These are phyloP conservation scores for Penicillium waksmanii DNA, from an alignment of 495 filamentous ascomycete species.

Conservation along the genomic window DNA sequence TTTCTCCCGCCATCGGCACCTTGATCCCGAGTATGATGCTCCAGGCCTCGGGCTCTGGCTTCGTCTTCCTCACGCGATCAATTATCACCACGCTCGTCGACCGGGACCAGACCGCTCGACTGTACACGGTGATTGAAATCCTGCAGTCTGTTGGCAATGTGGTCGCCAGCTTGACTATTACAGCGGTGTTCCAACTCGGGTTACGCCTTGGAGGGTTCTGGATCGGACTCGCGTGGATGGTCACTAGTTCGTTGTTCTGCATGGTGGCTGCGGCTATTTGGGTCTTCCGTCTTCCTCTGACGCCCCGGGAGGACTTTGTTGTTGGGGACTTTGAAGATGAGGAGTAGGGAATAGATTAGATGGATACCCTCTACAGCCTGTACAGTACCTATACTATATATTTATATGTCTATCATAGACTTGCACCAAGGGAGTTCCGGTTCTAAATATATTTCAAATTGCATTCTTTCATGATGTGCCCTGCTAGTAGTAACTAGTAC, in stretches of 20 bases:
- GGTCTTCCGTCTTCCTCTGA: constrained; percentile 40
- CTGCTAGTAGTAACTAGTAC: no score
- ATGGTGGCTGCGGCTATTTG: constrained; percentile 44
- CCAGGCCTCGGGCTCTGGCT: constrained; percentile 52
- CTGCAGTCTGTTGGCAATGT: constrained; percentile 59
- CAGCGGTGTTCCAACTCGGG: constrained; percentile 56
- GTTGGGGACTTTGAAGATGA: constrained; percentile 31
- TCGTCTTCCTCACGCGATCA: constrained; percentile 51
- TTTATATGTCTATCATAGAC: neutral
- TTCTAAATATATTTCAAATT: no score
- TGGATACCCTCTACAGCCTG: constrained; percentile 7
- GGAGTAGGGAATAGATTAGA: constrained; percentile 8
- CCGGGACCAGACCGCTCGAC: constrained; percentile 55
- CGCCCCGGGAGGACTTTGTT: constrained; percentile 26
- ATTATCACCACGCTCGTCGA: constrained; percentile 57
- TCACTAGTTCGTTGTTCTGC: constrained; percentile 46
- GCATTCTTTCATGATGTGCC: no score
- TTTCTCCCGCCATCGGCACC: constrained; percentile 42
- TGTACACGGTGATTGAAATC: constrained; percentile 61
- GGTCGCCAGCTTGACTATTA: constrained; percentile 56
- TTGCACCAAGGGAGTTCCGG: neutral
- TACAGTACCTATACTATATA: constrained; percentile 21
- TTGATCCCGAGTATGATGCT: constrained; percentile 51
- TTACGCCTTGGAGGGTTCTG: constrained; percentile 52
- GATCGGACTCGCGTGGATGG: constrained; percentile 59